Evolutionary conservation across 1,284 basidiomycete species (phyloP), one percentile per base, ranked within the genome.

Genomic region (Athelia sp.): DNA sequence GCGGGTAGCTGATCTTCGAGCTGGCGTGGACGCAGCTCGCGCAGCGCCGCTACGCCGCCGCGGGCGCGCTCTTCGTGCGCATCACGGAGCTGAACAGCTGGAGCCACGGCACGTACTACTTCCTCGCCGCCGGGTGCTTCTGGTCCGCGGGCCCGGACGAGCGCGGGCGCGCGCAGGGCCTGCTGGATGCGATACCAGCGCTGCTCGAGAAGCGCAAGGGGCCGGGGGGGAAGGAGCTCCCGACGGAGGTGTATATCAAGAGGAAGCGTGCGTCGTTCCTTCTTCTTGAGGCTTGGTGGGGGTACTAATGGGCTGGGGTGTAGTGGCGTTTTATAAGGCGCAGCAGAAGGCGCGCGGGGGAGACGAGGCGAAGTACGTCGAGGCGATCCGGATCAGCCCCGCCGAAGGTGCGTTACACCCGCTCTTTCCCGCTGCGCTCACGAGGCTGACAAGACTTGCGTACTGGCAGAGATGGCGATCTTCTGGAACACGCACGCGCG

Each of bases 51-150:
- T 87, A 88, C 52, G 65, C 76, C 51, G 85, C 89, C 54, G 75
- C 82, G 1, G 84, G 84, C 0, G 76, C 83, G 40, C 70, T 72
- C 51, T 89, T 90, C 58, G 58, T 88, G 24, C 71, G 68, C 49
- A 70, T 90, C 56, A 83, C 79, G 2, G 74, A 79, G 55, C 59
- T 88, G 51, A 90, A 88, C 58, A 80, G 69, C 49, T 90, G 87
- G 87, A 84, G 81, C 59, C 87, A 87, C 48, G 84, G 76, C 2
- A 89, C 87, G 4, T 90, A 90, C 62, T 81, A 82, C 53, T 87
- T 84, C 61, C 77, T 89, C 31, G 82, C 84, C 18, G 86, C n/a
- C n/a, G n/a, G 84, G 2, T 88, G 84, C 55, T 73, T 81, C 54
- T 63, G 83, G 48, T 79, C 80, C 0, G 53, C 80, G 17, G 74